Base-by-base conservation (phyloP, 305 asterid species). In the Ajuga reptans region DNA sequence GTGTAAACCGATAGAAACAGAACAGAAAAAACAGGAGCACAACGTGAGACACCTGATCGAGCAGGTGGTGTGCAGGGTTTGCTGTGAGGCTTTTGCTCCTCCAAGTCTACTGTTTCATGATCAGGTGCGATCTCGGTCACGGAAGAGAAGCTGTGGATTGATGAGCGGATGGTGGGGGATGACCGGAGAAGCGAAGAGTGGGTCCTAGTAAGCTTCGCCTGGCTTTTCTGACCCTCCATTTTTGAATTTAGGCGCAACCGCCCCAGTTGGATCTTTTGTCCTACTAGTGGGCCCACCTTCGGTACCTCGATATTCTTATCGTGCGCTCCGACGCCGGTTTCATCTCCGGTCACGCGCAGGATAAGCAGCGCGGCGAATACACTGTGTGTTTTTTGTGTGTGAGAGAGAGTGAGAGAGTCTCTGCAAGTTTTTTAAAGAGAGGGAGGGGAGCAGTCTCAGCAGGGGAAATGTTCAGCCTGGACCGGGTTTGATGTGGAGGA, bases 81-180 rank as follows among this genome's bases (percentile, higher is more conserved):
- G 51, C 66, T 68, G 50, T 91, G 98, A 11, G 88, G 95, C 85
- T 89, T 91, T 64, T 87, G 96, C 71, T 91, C 96, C 74, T 91
- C 98, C 9, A 87, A 60, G 77, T 84, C 89, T 9, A 34, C 75
- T 12, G 42, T 36, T 34, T 81, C 85, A 5, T 75, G 74, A 42
- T 69, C 80, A 61, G 61, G 27, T 15, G 64, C 9, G 37, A 75
- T 72, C 79, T 81, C 80, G 55, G 55, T 72, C 52, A 74, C 69
- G 49, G 85, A 84, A 3, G 89, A 75, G 3, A 82, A 50, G 78
- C 89, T 84, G 1, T 79, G 84, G 41, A 76, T 78, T 8, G 89
- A 80, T 5, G 85, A 80, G 1, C 81, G 80, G 66, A 76, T 12
- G 57, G 89, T 82, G 21, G 84, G 80, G 46, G 89, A 80, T 1